phyloP scores from a whole-genome alignment of 306 rosid species.

The Cucumis cinereus region DNA sequence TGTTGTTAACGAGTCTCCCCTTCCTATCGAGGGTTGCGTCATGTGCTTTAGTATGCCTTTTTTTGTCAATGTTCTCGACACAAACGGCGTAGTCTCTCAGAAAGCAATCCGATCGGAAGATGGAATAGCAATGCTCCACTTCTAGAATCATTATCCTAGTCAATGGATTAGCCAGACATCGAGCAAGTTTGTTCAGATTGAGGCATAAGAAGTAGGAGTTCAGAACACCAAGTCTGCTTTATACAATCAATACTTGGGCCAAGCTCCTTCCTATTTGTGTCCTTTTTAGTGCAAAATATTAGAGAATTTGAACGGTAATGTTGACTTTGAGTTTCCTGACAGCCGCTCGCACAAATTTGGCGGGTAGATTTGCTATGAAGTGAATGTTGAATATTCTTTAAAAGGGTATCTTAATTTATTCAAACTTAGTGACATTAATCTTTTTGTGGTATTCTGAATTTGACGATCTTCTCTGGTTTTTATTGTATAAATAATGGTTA shows the following conservation, averaged over 20 bases:
- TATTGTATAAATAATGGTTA: too few relatives aligned
- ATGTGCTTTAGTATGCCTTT: constrained; percentile 1
- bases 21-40: background rate
- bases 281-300: background rate
- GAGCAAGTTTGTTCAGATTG: background rate
- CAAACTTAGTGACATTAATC: background rate
- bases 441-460: background rate
- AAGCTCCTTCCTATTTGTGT: background rate
- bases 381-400: background rate
- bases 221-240: background rate
- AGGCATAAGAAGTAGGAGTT: background rate
- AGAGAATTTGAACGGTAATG: background rate
- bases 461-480: too few relatives aligned
- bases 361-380: background rate
- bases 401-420: background rate
- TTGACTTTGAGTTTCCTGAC: background rate
- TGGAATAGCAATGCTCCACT: background rate
- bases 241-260: background rate
- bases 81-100: background rate
- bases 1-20: background rate
- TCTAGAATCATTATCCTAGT: background rate
- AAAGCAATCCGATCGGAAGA: background rate
- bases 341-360: background rate
- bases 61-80: background rate
- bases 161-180: background rate